These are phyloP conservation scores for Boletus fagicola DNA, from an alignment of 768 basidiomycete genomes.

Conservation along the genomic window DNA sequence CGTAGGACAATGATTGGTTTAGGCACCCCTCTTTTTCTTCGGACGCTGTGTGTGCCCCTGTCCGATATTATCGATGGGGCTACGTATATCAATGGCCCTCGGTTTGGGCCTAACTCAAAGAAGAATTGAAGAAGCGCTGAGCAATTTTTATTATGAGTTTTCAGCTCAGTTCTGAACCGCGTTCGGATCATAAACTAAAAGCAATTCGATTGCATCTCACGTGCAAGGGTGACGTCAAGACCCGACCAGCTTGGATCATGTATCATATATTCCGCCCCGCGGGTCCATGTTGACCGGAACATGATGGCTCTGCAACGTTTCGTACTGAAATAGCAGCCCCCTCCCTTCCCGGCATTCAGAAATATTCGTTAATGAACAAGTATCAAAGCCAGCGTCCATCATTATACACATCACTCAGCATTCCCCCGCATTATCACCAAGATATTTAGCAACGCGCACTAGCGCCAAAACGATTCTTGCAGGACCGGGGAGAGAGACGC, in stretches of 20 bases:
- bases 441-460: background rate
- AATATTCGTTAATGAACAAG: background rate
- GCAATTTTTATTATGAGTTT: too few species aligned
- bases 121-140: background rate
- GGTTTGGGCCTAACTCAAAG: background rate
- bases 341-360: background rate
- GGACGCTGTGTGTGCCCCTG: background rate
- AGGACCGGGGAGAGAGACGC: background rate
- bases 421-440: background rate
- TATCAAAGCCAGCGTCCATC: background rate
- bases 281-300: constrained; percentile 8
- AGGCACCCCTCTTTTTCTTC: background rate
- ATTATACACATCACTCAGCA: background rate
- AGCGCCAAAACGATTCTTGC: background rate
- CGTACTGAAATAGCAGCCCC: background rate
- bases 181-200: background rate
- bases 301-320: background rate
- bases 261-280: background rate
- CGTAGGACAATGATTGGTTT: background rate
- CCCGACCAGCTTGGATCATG: background rate
- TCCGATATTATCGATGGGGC: background rate
- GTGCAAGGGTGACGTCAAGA: background rate
- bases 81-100: background rate
- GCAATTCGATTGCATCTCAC: background rate
- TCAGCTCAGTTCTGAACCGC: background rate